phyloP scores from a whole-genome alignment of 2,329 filamentous ascomycete genomes.

The Chaetomium globosum region DNA sequence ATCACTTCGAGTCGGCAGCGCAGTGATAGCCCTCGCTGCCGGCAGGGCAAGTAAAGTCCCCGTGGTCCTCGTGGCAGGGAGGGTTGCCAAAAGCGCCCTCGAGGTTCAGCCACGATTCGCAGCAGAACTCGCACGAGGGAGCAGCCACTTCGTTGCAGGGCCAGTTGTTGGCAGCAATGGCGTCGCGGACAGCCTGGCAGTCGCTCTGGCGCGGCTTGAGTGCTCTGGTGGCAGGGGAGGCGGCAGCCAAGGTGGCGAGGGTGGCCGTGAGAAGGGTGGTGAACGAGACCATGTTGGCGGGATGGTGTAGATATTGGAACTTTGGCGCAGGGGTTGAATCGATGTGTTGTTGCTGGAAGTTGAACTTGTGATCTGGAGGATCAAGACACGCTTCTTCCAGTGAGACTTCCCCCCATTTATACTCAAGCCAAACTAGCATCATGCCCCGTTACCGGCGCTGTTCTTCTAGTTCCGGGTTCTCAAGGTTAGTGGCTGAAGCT shows the following conservation, averaged over 20 bases:
- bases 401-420: not conserved
- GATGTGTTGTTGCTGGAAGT: not conserved
- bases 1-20: not conserved
- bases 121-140: conserved; percentile 11
- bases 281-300: conserved; percentile 9
- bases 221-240: not conserved
- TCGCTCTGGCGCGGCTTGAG: conserved; percentile 1
- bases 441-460: not conserved
- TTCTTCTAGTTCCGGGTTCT: not conserved
- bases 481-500: not conserved
- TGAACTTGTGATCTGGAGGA: not conserved
- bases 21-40: conserved; percentile 5
- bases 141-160: conserved; percentile 1
- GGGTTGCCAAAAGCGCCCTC: not conserved
- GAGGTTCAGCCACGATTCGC: conserved; percentile 6
- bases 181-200: not conserved
- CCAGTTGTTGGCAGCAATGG: conserved; percentile 8
- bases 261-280: not conserved
- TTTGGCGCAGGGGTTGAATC: not conserved
- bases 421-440: not conserved
- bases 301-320: not conserved
- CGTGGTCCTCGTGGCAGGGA: conserved; percentile 12
- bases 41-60: conserved; percentile 3
- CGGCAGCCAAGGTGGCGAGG: not conserved
- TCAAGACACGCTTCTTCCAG: not conserved